These are phyloP conservation scores for Fraxinus nigra DNA, from an alignment of 305 asterid genomes.

Conservation along the genomic window DNA sequence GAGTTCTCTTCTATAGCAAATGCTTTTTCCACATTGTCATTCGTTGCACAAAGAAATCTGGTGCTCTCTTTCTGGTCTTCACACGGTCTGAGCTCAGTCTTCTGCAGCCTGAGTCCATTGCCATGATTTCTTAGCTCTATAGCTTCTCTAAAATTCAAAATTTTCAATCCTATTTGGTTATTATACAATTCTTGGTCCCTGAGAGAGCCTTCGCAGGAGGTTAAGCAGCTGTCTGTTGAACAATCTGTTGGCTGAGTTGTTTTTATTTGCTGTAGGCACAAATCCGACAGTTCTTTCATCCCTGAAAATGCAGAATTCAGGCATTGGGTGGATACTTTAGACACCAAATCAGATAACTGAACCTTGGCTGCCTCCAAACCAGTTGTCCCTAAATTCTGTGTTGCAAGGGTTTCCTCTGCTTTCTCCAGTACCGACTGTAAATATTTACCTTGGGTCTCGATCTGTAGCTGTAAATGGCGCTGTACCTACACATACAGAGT, in stretches of 20 bases:
- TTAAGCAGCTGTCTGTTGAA: conserved; percentile 77
- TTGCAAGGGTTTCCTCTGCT: conserved; percentile 88
- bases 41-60: not conserved
- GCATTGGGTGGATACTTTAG: conserved; percentile 78
- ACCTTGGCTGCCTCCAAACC: conserved; percentile 78
- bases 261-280: conserved; percentile 50
- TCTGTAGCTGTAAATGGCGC: conserved; percentile 78
- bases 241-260: conserved; percentile 53
- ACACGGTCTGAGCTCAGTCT: conserved; percentile 47
- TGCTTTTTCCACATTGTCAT: not conserved
- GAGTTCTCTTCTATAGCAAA: not conserved
- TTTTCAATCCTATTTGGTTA: conserved; percentile 37
- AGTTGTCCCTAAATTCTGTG: conserved; percentile 60
- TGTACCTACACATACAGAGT: conserved; percentile 62
- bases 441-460: conserved; percentile 94
- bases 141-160: conserved; percentile 33
- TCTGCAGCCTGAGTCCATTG: conserved; percentile 36
- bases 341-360: conserved; percentile 73
- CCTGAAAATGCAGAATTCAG: conserved; percentile 66
- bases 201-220: conserved; percentile 60
- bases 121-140: conserved; percentile 35
- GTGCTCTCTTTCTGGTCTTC: conserved; percentile 44
- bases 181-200: conserved; percentile 58
- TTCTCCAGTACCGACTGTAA: conserved; percentile 84
- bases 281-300: conserved; percentile 54